phyloP scores from a whole-genome alignment of 306 rosid species.

The Prunus campanulata region DNA sequence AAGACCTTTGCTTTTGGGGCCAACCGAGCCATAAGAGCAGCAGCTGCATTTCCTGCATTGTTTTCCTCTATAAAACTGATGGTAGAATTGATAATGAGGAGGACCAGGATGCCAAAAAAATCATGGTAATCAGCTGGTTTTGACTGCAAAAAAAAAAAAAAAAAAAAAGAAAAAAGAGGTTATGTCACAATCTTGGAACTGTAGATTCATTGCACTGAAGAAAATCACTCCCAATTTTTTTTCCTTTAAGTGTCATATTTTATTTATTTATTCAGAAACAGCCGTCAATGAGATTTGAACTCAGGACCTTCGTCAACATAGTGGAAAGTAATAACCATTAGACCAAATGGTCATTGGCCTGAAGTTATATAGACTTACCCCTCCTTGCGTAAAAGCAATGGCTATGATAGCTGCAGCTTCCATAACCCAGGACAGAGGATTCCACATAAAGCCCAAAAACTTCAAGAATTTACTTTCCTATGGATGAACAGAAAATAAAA shows the following conservation, averaged over 20 bases:
- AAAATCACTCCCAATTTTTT: neutral
- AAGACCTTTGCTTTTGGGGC: slow-evolving; percentile 70
- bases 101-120: slow-evolving; percentile 56
- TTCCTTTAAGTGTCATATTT: too few species aligned
- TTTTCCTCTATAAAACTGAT: slow-evolving; percentile 79
- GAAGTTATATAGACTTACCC: slow-evolving; percentile 33
- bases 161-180: neutral
- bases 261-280: too few species aligned
- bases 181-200: neutral
- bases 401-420: slow-evolving; percentile 85
- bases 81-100: slow-evolving; percentile 67
- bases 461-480: slow-evolving; percentile 67
- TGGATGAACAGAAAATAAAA: neutral
- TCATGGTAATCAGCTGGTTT: slow-evolving; percentile 53
- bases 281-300: neutral
- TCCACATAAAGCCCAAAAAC: slow-evolving; percentile 85
- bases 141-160: slow-evolving; percentile 24
- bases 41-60: slow-evolving; percentile 83
- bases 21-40: slow-evolving; percentile 61
- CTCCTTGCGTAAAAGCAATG: slow-evolving; percentile 62
- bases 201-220: neutral
- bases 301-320: neutral
- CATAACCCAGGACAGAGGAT: slow-evolving; percentile 90
- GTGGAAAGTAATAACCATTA: neutral
- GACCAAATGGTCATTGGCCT: neutral